Evolutionary conservation across 106 monocot genomes (phyloP).

Genomic region (Dendrobium officinale): DNA sequence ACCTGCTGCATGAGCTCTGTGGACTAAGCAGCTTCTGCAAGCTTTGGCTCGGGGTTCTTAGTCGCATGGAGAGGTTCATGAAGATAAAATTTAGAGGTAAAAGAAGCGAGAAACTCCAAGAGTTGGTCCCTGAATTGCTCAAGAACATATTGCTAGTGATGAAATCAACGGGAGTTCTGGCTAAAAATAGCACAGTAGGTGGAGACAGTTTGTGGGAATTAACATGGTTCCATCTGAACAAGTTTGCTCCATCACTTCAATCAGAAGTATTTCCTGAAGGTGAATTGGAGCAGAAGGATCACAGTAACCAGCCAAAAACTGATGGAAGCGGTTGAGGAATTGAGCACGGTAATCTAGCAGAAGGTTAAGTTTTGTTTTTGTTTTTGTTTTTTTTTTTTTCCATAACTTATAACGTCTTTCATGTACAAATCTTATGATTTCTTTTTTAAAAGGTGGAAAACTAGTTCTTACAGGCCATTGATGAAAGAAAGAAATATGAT

Average conservation of each 20-base stretch:
- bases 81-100: slow-evolving; percentile 60
- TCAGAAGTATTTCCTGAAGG: slow-evolving; percentile 31
- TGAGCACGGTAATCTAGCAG: background rate
- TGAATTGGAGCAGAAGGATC: slow-evolving; percentile 24
- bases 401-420: too few species aligned
- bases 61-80: slow-evolving; percentile 59
- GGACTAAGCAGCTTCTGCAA: slow-evolving; percentile 40
- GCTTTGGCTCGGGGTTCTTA: slow-evolving; percentile 55
- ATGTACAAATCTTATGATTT: background rate
- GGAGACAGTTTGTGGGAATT: slow-evolving; percentile 48
- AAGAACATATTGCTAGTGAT: slow-evolving; percentile 69
- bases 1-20: slow-evolving; percentile 39
- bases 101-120: slow-evolving; percentile 51
- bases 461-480: slow-evolving; percentile 4
- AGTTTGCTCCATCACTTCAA: slow-evolving; percentile 45
- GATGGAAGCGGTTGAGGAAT: slow-evolving; percentile 4
- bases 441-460: background rate
- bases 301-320: background rate
- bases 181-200: slow-evolving; percentile 40
- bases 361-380: background rate
- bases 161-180: slow-evolving; percentile 54
- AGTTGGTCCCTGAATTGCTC: slow-evolving; percentile 50
- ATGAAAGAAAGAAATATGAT: background rate
- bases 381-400: background rate
- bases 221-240: slow-evolving; percentile 45